Evolutionary conservation across 192 early-diverging fungal species (phyloP).

Genomic region (Backusella liffmaniae): DNA sequence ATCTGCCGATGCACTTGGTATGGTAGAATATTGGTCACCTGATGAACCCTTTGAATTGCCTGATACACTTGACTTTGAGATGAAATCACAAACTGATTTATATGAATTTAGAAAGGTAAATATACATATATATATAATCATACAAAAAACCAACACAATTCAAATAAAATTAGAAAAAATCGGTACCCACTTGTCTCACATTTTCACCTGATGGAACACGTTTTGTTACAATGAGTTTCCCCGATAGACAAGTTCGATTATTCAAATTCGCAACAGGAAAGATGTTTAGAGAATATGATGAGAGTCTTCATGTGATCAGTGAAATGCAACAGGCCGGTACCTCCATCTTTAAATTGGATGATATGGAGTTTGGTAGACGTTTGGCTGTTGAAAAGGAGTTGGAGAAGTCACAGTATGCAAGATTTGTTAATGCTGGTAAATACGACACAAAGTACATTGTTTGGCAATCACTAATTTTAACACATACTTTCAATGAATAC

Average conservation of each 20-base stretch:
- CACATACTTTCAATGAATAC: too few relatives aligned
- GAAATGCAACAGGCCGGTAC: conserved; percentile 90
- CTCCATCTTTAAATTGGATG: conserved; percentile 78
- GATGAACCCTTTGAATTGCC: conserved; percentile 67
- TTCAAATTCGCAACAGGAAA: conserved; percentile 86
- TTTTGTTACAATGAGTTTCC: conserved; percentile 87
- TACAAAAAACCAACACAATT: too few relatives aligned
- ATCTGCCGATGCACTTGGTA: conserved; percentile 83
- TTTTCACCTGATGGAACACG: conserved; percentile 80
- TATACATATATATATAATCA: too few relatives aligned
- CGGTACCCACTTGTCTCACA: conserved; percentile 71
- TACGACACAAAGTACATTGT: too few relatives aligned
- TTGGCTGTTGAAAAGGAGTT: conserved; percentile 88
- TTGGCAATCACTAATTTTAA: too few relatives aligned
- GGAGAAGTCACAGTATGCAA: conserved; percentile 67
- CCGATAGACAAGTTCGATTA: conserved; percentile 82
- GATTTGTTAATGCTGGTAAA: conserved; percentile 65
- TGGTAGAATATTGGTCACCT: conserved; percentile 92
- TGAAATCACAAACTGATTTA: conserved; percentile 93
- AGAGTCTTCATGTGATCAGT: conserved; percentile 74
- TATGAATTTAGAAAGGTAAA: conserved; percentile 93
- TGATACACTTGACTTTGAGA: conserved; percentile 64
- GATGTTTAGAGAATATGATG: conserved; percentile 88
- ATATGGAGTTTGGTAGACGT: conserved; percentile 97
- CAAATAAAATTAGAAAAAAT: conserved; percentile 51